Evolutionary conservation across 176 grass and related monocot genomes (phyloP).

Genomic region (Eremochloa ophiuroides): DNA sequence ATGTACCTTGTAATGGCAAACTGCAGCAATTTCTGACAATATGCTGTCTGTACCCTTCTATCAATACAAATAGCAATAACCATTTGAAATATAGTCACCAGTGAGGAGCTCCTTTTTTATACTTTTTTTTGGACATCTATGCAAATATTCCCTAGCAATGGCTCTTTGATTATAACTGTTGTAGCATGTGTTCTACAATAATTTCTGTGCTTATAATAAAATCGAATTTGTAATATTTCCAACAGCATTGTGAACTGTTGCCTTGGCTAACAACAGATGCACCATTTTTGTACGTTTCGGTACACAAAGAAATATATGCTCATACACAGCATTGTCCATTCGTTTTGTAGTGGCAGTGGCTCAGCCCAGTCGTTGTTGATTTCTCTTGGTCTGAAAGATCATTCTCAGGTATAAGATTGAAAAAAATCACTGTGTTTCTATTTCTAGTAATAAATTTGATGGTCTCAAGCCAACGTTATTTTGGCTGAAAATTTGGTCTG

Average conservation of each 20-base stretch:
- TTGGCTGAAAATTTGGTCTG: too few species aligned
- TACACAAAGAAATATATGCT: background rate
- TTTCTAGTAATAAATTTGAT: too few species aligned
- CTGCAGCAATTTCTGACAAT: background rate
- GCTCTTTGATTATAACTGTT: background rate
- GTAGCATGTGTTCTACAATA: background rate
- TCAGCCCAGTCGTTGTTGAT: too few species aligned
- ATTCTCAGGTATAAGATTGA: too few species aligned
- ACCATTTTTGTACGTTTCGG: background rate
- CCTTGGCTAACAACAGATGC: background rate
- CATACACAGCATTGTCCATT: background rate
- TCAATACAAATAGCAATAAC: background rate
- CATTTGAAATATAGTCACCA: background rate
- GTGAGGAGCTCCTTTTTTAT: background rate
- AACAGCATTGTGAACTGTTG: background rate
- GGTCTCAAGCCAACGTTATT: too few species aligned
- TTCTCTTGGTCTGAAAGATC: too few species aligned
- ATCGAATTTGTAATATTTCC: background rate
- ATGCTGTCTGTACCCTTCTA: background rate
- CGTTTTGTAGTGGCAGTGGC: conserved; percentile 50
- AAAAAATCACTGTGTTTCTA: too few species aligned
- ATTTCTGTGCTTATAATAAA: background rate
- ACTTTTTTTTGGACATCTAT: background rate
- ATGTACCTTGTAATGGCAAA: background rate
- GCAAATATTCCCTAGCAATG: background rate